A percentile compares a stretch with the other conserved stretches of the same genome.
Conservation (phyloP, 2,329 filamentous ascomycete species). For the Microsporum ferrugineum region DNA sequence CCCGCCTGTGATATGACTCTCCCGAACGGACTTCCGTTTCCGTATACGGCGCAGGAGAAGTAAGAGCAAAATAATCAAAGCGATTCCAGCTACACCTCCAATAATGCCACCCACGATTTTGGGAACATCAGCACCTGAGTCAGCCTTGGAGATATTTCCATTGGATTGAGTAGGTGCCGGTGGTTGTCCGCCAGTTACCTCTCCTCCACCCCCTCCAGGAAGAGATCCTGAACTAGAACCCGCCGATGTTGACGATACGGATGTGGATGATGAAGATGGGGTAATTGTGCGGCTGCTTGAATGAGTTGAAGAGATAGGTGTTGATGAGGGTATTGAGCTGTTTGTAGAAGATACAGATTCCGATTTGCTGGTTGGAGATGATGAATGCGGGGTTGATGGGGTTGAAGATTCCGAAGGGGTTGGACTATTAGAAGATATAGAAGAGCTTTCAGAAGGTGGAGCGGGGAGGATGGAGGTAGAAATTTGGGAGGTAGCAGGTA, state of each 20-base stretch:
- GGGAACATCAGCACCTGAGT: conserved; percentile 32
- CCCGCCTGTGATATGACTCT: background rate
- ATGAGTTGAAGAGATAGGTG: background rate
- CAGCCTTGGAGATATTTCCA: conserved; percentile 2
- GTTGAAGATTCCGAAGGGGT: background rate
- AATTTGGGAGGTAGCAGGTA: background rate
- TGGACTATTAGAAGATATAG: background rate
- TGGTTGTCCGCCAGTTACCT: conserved; percentile 1
- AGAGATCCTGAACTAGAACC: conserved; percentile 5
- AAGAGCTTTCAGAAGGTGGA: background rate
- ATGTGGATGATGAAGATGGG: conserved; percentile 1
- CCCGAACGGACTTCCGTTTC: conserved; percentile 28
- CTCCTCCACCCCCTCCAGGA: conserved; percentile 11
- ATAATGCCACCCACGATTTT: conserved; percentile 52
- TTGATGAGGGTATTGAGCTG: background rate
- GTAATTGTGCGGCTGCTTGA: background rate
- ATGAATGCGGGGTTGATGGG: background rate
- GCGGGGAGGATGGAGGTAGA: background rate
- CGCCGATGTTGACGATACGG: conserved; percentile 6
- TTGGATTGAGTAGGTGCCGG: background rate
- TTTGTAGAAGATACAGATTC: background rate
- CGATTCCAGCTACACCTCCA: conserved; percentile 48
- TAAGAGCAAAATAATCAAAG: conserved; percentile 38
- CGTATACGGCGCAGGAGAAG: conserved; percentile 44
- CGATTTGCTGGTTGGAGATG: background rate